Conservation (phyloP, 768 basidiomycete species). For the Trametes sanguinea region DNA sequence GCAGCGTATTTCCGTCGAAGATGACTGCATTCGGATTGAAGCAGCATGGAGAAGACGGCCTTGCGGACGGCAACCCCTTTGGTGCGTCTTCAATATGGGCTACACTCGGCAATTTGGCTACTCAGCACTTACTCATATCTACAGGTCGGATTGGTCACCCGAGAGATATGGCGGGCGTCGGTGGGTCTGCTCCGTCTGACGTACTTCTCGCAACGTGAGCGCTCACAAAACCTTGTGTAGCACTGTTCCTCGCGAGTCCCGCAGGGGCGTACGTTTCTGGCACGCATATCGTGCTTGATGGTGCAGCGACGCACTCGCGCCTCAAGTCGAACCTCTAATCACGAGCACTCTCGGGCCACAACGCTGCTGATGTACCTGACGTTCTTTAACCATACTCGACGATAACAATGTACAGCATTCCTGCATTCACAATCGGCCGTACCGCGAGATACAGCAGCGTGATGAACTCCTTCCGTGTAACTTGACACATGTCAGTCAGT, state of each 20-base stretch:
- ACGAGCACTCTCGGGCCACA: too few species aligned
- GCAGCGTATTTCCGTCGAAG: slow-evolving; percentile 75
- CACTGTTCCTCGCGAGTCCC: slow-evolving; percentile 54
- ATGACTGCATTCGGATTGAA: slow-evolving; percentile 79
- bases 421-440: too few species aligned
- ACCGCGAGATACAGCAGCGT: too few species aligned
- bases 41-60: slow-evolving; percentile 50
- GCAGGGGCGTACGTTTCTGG: slow-evolving; percentile 78
- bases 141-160: slow-evolving; percentile 68
- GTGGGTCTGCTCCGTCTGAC: slow-evolving; percentile 23
- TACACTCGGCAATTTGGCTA: too few species aligned
- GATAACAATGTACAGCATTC: too few species aligned
- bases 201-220: neutral
- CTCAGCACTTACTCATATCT: neutral
- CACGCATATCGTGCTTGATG: slow-evolving; percentile 70
- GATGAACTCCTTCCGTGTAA: too few species aligned
- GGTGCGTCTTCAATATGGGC: slow-evolving; percentile 39
- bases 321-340: slow-evolving; percentile 8
- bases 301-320: slow-evolving; percentile 32
- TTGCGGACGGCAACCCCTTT: slow-evolving; percentile 61
- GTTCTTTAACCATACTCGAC: too few species aligned
- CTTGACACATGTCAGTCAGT: too few species aligned
- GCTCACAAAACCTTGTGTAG: slow-evolving; percentile 17
- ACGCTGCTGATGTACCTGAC: too few species aligned
- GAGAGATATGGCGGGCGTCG: slow-evolving; percentile 71